Evolutionary conservation across 495 filamentous ascomycete genomes (phyloP), one percentile per base, ranked within the genome.

Genomic region (Rhypophila decipiens): DNA sequence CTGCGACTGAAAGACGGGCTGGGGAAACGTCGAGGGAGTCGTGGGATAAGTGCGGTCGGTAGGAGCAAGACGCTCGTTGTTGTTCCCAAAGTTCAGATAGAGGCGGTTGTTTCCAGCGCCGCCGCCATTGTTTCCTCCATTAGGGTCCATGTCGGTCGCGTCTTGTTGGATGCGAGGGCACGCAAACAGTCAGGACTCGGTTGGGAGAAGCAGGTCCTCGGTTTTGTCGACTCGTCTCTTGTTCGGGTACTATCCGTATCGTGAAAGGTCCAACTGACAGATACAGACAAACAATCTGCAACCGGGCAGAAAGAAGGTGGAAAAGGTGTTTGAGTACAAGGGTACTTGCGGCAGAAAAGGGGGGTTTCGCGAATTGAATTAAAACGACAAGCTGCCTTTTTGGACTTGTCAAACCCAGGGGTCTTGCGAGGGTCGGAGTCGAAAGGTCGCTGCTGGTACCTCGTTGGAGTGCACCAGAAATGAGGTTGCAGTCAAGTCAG

Each of bases 21-120:
- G 90, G 10, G 90, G 90, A 58, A 96, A 96, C 41, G 90, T 93
- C 51, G 90, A 96, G 45, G 93, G 91, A 15, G 93, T 98, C 39
- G 93, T 95, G 60, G 93, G 94, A 78, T 91, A 98, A 48, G 86
- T 82, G 67, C 87, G 87, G 65, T 82, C 85, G 66, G 80, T 80
- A 46, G 78, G 67, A 42, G 77, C 72, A 36, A 82, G 78, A 58
- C 82, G 80, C 55, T 78, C 77, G 55, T 83, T 81, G 60, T 82
- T 82, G 56, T 69, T 80, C 52, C 69, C 72, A 61, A 88, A 85
- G 66, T 89, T 90, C 52, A 89, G 73, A 59, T 83, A 80, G 46
- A 86, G 74, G 45, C 83, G 83, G 54, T 79, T 78, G 49, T 71
- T 17, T 31, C 27, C 27, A 7, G 7, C 27, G 7, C 7, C 27